Base-by-base conservation (phyloP, 202 grass and related monocot genomes). In the Setaria italica region DNA sequence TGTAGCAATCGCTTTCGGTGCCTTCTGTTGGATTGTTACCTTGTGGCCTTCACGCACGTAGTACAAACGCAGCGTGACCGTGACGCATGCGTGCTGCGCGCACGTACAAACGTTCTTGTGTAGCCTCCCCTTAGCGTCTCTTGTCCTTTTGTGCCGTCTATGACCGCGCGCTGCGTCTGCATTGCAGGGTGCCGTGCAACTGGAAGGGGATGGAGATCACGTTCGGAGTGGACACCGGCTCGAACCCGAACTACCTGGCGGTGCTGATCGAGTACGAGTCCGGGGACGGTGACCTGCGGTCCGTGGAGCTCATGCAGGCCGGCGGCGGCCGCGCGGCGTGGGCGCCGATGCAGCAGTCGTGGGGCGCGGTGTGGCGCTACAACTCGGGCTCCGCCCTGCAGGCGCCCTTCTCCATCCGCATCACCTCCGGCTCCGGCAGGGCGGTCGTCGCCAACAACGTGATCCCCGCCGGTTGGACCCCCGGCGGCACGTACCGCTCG, bases 381-480 rank as follows among this genome's bases (percentile, higher is more conserved):
- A 67, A 91, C 86, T 78, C 86, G 9, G 93, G 90, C 0, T 0
- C 62, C 5, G 9, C 68, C 37, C 69, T 94, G 72, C 70, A 80
- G 66, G 62, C 84, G 63, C 96, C 96, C n/a, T 94, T 99, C 86
- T 95, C 93, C 0, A 35, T 99, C 74, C 91, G 91, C 8, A 55
- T 99, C 70, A 99, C 91, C 0, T 82, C 93, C 9, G 71, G 79
- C 51, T 94, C 96, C 47, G 90, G 86, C 84, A 91, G 76, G 85
- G 88, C 79, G 34, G 73, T 98, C 32, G 84, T 90, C 14, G 89
- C 85, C 4, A 73, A 0, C 19, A 74, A 88, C 65, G 93, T 95
- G 30, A 92, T 98, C 82, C 93, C 93, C 4, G 65, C 80, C 2
- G 85, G 85, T 1, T 97, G 92, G 90, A 39, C 42, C 43, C 79